Conservation (phyloP, 2,329 filamentous ascomycete genomes). For the Endocalyx cinctus region DNA sequence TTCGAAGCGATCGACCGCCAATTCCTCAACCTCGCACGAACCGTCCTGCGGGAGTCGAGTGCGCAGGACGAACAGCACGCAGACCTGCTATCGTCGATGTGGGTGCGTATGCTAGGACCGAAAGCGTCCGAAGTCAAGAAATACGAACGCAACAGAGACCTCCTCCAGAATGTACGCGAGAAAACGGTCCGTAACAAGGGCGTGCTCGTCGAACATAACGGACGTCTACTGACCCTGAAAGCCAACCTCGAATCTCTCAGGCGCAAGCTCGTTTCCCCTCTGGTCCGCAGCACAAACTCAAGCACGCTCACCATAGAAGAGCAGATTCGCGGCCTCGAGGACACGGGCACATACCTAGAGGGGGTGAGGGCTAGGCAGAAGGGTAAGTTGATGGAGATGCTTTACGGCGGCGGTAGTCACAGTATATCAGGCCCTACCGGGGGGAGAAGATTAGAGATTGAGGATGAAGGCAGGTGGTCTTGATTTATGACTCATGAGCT, state of each 20-base stretch:
- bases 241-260: conserved; percentile 81
- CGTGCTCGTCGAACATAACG: conserved; percentile 80
- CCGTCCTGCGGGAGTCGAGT: conserved; percentile 77
- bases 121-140: conserved; percentile 74
- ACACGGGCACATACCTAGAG: conserved; percentile 73
- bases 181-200: conserved; percentile 85
- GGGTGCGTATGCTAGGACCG: conserved; percentile 78
- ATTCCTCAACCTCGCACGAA: conserved; percentile 82
- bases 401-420: conserved; percentile 69
- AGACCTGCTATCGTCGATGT: conserved; percentile 78
- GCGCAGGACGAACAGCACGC: conserved; percentile 75
- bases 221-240: conserved; percentile 76
- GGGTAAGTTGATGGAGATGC: conserved; percentile 73
- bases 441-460: no score
- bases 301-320: conserved; percentile 74
- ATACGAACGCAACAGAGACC: conserved; percentile 81
- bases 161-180: conserved; percentile 73
- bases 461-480: no score
- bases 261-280: conserved; percentile 76
- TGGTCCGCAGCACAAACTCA: conserved; percentile 65
- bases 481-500: no score
- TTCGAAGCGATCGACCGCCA: conserved; percentile 89
- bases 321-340: conserved; percentile 78
- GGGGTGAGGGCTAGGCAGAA: conserved; percentile 75
- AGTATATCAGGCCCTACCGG: no score